A percentile compares a stretch with the other conserved stretches of the same genome.
These are phyloP conservation scores for Pseudocercospora cruenta DNA, from an alignment of 2,329 filamentous ascomycete genomes.

Conservation along the genomic window DNA sequence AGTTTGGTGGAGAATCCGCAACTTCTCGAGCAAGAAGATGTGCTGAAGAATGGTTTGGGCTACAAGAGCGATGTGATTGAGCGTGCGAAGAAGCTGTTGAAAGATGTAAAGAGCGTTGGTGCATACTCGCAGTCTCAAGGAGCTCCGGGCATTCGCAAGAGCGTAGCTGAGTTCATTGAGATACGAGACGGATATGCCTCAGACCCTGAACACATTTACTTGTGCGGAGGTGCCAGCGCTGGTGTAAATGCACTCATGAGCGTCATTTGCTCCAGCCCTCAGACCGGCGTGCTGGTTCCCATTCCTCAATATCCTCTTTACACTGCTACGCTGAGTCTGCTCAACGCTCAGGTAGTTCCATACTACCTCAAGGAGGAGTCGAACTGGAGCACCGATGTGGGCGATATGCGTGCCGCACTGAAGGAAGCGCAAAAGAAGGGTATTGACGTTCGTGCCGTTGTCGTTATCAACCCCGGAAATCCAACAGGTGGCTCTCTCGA, in stretches of 20 bases:
- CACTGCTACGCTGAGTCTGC: conserved; percentile 84
- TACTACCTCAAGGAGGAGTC: conserved; percentile 89
- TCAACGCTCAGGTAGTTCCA: conserved; percentile 85
- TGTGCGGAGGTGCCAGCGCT: conserved; percentile 87
- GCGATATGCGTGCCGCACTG: conserved; percentile 74
- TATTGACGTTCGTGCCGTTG: conserved; percentile 86
- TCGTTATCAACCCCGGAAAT: conserved; percentile 98
- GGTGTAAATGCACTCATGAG: conserved; percentile 93
- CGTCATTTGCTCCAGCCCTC: conserved; percentile 76
- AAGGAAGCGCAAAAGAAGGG: conserved; percentile 75
- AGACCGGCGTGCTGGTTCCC: conserved; percentile 85
- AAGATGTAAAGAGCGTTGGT: conserved; percentile 85
- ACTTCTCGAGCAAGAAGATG: conserved; percentile 79
- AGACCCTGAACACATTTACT: conserved; percentile 79
- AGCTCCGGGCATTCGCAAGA: conserved; percentile 81
- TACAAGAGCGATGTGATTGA: conserved; percentile 90
- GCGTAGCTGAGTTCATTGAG: conserved; percentile 91
- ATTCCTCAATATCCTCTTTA: conserved; percentile 99
- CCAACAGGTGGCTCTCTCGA: conserved; percentile 88
- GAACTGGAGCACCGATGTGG: conserved; percentile 84
- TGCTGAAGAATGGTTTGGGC: conserved; percentile 73
- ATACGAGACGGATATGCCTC: conserved; percentile 84
- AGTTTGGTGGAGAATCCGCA: conserved; percentile 89
- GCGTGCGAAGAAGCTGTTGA: conserved; percentile 78
- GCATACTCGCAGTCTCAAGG: conserved; percentile 96